A percentile compares a stretch with the other conserved stretches of the same genome.
Evolutionary conservation across 228 moss, liverwort and hornwort genomes (phyloP).

Genomic region (Sphagnum magellanicum): DNA sequence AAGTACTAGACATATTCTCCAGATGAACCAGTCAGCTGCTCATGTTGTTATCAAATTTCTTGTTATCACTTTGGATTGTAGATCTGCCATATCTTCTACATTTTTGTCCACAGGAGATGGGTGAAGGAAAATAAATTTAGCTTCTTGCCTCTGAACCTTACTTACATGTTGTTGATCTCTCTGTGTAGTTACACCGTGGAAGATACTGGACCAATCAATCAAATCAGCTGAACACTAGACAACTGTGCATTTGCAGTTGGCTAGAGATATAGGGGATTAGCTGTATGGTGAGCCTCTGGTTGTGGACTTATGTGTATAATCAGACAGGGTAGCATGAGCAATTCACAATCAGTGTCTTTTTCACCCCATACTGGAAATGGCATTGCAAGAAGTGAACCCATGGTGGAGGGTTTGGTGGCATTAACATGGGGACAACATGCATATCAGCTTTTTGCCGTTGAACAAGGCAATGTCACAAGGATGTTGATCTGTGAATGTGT

Average conservation of each 20-base stretch:
- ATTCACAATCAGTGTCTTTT: constrained; percentile 57
- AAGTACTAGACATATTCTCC: not conserved
- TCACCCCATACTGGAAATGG: constrained; percentile 66
- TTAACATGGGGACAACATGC: constrained; percentile 81
- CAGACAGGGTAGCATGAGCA: constrained; percentile 93
- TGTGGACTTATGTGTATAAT: constrained; percentile 94
- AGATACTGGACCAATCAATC: constrained; percentile 82
- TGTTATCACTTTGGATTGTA: no score
- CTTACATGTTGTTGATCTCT: not conserved
- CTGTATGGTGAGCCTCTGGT: constrained; percentile 90
- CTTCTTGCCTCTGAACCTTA: not conserved
- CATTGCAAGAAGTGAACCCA: constrained; percentile 78
- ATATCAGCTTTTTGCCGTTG: constrained; percentile 84
- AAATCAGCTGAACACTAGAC: constrained; percentile 80
- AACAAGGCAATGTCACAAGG: constrained; percentile 40
- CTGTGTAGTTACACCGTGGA: constrained; percentile 73
- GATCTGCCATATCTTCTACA: no score
- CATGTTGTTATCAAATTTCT: no score
- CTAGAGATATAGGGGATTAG: constrained; percentile 81
- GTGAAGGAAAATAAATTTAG: not conserved
- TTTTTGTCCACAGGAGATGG: not conserved
- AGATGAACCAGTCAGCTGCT: no score
- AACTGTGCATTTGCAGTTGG: constrained; percentile 85
- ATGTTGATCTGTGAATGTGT: no score
- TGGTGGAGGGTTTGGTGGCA: constrained; percentile 83